These are phyloP conservation scores for Phaffia tasmanica DNA, from an alignment of 768 basidiomycete species.

Conservation along the genomic window DNA sequence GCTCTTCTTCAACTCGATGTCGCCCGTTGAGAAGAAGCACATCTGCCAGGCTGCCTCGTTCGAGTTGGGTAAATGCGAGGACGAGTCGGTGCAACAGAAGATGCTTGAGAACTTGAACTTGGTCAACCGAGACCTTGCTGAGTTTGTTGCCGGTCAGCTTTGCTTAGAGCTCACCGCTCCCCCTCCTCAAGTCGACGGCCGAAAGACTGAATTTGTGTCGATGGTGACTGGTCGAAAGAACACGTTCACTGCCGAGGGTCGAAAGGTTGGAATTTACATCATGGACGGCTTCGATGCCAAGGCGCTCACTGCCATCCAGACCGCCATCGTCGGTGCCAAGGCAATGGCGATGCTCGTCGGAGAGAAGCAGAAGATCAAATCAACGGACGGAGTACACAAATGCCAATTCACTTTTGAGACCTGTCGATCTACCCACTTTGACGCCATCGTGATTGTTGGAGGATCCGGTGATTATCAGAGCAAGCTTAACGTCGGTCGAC, in stretches of 20 bases:
- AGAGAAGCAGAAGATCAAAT: slow-evolving; percentile 23
- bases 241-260: slow-evolving; percentile 45
- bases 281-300: slow-evolving; percentile 67
- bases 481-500: slow-evolving; percentile 55
- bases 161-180: slow-evolving; percentile 46
- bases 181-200: slow-evolving; percentile 50
- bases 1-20: slow-evolving; percentile 74
- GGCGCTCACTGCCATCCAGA: slow-evolving; percentile 52
- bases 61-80: slow-evolving; percentile 74
- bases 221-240: slow-evolving; percentile 41
- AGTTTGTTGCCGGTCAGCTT: slow-evolving; percentile 49
- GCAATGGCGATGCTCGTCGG: slow-evolving; percentile 18
- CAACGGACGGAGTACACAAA: slow-evolving; percentile 37
- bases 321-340: slow-evolving; percentile 24
- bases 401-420: slow-evolving; percentile 48
- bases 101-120: slow-evolving; percentile 57
- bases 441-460: slow-evolving; percentile 66
- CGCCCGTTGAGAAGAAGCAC: slow-evolving; percentile 58
- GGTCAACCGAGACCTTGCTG: slow-evolving; percentile 63
- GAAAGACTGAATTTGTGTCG: slow-evolving; percentile 49
- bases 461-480: slow-evolving; percentile 49
- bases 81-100: slow-evolving; percentile 55
- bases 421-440: slow-evolving; percentile 71
- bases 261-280: slow-evolving; percentile 61
- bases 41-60: slow-evolving; percentile 61